phyloP scores from a whole-genome alignment of 148 eudicot genomes.

The Spergularia bocconei region DNA sequence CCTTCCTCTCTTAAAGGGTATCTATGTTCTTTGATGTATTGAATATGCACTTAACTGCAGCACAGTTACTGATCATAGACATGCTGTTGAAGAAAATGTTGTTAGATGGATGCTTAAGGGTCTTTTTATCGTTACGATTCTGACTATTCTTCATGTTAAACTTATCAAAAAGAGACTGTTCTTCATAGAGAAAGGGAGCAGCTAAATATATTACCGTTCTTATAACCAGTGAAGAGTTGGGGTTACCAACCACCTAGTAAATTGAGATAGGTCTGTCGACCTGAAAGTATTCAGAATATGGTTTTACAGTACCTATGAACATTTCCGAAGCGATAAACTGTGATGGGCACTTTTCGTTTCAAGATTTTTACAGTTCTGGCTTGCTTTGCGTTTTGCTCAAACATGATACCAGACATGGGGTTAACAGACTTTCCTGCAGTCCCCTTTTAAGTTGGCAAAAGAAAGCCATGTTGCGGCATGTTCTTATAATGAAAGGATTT shows the following conservation, averaged over 20 bases:
- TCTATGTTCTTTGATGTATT: neutral
- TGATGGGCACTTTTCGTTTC: neutral
- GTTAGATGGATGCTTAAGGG: neutral
- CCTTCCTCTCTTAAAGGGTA: neutral
- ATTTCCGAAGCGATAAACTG: neutral
- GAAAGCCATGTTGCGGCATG: no score
- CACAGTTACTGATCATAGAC: neutral
- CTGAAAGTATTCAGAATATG: neutral
- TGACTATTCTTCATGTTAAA: neutral
- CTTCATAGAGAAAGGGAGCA: neutral
- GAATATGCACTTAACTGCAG: neutral
- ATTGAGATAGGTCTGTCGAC: neutral
- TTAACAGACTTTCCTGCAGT: no score
- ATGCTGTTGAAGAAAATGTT: neutral
- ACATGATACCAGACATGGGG: neutral
- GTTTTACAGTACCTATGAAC: neutral
- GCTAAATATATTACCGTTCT: neutral
- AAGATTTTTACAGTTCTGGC: neutral
- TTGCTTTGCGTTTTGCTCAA: neutral
- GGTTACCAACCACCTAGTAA: neutral
- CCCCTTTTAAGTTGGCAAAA: no score
- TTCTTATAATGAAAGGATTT: no score
- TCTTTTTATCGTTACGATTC: neutral
- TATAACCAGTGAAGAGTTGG: constrained; percentile 1
- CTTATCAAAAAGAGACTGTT: neutral